phyloP scores from a whole-genome alignment of 2,329 filamentous ascomycete genomes.

The Colletotrichum echinochloae region DNA sequence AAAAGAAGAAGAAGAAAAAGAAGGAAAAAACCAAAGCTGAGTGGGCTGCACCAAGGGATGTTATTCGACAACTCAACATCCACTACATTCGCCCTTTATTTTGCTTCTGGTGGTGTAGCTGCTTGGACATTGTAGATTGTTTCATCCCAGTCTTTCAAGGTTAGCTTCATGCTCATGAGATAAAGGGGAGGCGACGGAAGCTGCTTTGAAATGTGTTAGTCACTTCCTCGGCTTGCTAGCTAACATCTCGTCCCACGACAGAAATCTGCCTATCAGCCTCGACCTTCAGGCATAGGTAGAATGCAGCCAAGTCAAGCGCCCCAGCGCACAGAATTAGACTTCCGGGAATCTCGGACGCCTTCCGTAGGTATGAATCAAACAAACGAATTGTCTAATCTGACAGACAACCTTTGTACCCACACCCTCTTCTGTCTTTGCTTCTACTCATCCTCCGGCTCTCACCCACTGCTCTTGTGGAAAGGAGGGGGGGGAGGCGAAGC shows the following conservation, averaged over 20 bases:
- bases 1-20: not conserved
- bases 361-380: conserved; percentile 27
- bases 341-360: conserved; percentile 24
- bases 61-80: not conserved
- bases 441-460: not conserved
- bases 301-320: conserved; percentile 34
- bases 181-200: not conserved
- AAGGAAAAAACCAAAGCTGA: not conserved
- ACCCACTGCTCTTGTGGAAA: conserved; percentile 13
- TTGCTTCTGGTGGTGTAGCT: not conserved
- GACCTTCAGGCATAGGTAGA: conserved; percentile 18
- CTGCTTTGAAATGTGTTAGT: not conserved
- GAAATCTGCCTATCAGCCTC: conserved; percentile 4
- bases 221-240: not conserved
- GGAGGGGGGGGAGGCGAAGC: not conserved
- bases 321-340: conserved; percentile 24
- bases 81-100: not conserved
- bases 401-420: conserved; percentile 9
- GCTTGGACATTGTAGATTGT: not conserved
- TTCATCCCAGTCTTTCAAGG: not conserved
- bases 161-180: not conserved
- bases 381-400: conserved; percentile 18
- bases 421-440: conserved; percentile 3
- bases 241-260: conserved; percentile 4
- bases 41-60: not conserved